These are phyloP conservation scores for Mortierella sp. DNA, from an alignment of 371 early-diverging fungal genomes.

Conservation along the genomic window DNA sequence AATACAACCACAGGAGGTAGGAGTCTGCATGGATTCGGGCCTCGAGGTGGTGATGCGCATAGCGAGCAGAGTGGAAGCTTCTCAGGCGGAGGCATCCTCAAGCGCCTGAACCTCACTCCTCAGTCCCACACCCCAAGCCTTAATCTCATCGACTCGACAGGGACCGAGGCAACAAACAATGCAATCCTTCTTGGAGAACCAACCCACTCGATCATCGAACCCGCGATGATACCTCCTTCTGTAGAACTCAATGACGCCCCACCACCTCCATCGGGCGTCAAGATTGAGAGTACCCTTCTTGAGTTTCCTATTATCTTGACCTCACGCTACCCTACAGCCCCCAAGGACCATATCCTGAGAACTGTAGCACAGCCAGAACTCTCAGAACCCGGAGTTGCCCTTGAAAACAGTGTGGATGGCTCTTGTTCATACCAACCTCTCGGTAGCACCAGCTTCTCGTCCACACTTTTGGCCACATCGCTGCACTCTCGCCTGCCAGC, in stretches of 20 bases:
- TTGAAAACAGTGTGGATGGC: not conserved
- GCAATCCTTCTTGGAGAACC: slow-evolving; percentile 42
- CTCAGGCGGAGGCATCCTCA: slow-evolving; percentile 27
- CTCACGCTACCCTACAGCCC: slow-evolving; percentile 29
- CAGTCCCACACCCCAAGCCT: slow-evolving; percentile 34
- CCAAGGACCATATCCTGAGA: not conserved
- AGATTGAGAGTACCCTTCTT: slow-evolving; percentile 34
- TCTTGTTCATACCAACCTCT: slow-evolving; percentile 12
- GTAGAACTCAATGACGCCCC: slow-evolving; percentile 46
- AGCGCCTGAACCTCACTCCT: slow-evolving; percentile 37
- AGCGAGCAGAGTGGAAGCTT: slow-evolving; percentile 7
- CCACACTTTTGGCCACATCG: slow-evolving; percentile 3
- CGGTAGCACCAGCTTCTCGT: slow-evolving; percentile 11
- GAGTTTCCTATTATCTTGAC: slow-evolving; percentile 52
- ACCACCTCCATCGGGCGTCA: slow-evolving; percentile 35
- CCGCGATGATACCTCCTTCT: slow-evolving; percentile 31
- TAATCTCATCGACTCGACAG: slow-evolving; percentile 39
- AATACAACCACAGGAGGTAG: slow-evolving; percentile 16
- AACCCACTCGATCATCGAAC: slow-evolving; percentile 47
- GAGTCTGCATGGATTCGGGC: slow-evolving; percentile 1
- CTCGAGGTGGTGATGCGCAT: not conserved
- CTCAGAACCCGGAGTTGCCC: not conserved
- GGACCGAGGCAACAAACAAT: slow-evolving; percentile 37
- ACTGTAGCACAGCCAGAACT: not conserved
- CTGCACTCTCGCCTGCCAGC: not conserved